Conservation (phyloP, 2,329 filamentous ascomycete genomes). For the Paecilomyces sp. region DNA sequence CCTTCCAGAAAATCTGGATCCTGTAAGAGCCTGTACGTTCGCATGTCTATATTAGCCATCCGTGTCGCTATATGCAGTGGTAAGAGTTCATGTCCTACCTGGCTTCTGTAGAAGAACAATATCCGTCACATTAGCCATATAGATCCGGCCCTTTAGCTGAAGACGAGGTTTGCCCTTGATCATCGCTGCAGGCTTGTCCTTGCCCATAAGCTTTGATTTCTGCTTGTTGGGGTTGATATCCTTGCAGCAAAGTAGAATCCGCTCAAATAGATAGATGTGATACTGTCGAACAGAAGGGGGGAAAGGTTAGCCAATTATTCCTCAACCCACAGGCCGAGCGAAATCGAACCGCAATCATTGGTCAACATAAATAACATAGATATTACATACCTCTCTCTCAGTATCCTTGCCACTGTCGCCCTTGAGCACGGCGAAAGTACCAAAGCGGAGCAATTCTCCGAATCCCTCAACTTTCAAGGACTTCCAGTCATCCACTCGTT, state of each 20-base stretch:
- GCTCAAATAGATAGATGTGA: constrained; percentile 95
- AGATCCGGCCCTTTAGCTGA: constrained; percentile 93
- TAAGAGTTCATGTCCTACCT: constrained; percentile 50
- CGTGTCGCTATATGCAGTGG: neutral
- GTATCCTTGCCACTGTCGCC: constrained; percentile 68
- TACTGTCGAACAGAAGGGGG: constrained; percentile 51
- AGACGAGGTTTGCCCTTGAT: constrained; percentile 68
- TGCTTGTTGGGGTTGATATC: constrained; percentile 80
- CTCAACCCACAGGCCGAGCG: neutral
- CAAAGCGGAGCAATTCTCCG: constrained; percentile 78
- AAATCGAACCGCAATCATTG: neutral
- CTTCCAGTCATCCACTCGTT: constrained; percentile 94
- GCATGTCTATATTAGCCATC: constrained; percentile 1
- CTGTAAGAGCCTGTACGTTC: constrained; percentile 68
- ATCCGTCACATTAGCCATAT: constrained; percentile 98
- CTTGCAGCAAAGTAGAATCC: constrained; percentile 93
- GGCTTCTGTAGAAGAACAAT: constrained; percentile 81
- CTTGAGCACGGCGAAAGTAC: constrained; percentile 86
- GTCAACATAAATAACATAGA: constrained; percentile 5
- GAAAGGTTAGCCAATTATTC: constrained; percentile 7
- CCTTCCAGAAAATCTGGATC: constrained; percentile 98
- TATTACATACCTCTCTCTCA: constrained; percentile 70
- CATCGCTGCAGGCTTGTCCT: constrained; percentile 64
- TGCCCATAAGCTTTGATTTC: constrained; percentile 54
- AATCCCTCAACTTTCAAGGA: constrained; percentile 86